Percentiles rank a stretch among this genome's conserved stretches.
Conservation (phyloP, 495 filamentous ascomycete genomes). For the Evernia prunastri region DNA sequence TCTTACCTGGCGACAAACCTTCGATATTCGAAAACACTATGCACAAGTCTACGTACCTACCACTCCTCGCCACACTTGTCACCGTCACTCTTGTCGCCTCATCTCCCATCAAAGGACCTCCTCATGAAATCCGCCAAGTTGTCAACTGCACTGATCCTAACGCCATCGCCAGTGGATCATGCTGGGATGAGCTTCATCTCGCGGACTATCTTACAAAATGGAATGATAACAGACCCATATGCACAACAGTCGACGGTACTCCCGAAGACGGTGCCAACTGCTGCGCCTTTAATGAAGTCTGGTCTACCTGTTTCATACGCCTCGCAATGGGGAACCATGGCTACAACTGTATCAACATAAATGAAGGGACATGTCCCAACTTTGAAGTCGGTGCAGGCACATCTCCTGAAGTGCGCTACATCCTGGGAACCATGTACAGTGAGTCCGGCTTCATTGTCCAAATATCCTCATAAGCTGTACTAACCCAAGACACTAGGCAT, state of each 20-base stretch:
- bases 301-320: conserved; percentile 12
- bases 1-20: neutral
- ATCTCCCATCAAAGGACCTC: neutral
- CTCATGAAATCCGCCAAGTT: neutral
- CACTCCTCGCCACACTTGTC: neutral
- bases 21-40: neutral
- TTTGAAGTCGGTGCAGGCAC: neutral
- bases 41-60: neutral
- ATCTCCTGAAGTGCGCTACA: conserved; percentile 1
- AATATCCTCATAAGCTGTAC: neutral
- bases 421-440: conserved; percentile 8
- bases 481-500: neutral
- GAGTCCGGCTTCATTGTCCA: neutral
- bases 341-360: conserved; percentile 8
- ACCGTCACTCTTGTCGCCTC: neutral
- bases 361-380: conserved; percentile 1
- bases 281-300: conserved; percentile 2
- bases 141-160: conserved; percentile 10
- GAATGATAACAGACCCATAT: neutral
- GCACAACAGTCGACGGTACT: neutral
- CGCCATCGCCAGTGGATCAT: neutral
- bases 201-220: neutral
- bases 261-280: conserved; percentile 1
- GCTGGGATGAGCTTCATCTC: conserved; percentile 4
- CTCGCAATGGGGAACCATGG: neutral